Evolutionary conservation across 345 rosid species (phyloP).

Genomic region (Brassica juncea): DNA sequence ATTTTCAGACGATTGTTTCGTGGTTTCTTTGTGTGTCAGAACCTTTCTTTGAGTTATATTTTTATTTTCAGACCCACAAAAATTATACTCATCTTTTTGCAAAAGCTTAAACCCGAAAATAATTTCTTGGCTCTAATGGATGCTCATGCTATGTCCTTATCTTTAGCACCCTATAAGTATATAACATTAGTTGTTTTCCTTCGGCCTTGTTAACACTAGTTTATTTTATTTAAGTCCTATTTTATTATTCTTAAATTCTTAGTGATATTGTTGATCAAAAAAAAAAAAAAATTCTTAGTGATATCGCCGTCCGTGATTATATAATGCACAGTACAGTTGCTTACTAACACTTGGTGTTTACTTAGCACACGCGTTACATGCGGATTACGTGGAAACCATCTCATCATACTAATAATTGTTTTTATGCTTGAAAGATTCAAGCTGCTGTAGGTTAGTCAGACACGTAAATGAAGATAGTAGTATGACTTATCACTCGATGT

Average conservation of each 20-base stretch:
- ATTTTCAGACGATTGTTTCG: constrained; percentile 11
- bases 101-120: background rate
- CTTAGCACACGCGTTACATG: background rate
- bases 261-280: background rate
- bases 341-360: background rate
- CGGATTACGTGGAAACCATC: background rate
- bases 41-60: background rate
- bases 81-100: background rate
- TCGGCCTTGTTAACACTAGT: background rate
- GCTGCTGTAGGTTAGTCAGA: background rate
- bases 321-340: background rate
- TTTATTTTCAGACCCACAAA: background rate
- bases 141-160: background rate
- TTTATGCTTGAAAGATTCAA: background rate
- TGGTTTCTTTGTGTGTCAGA: constrained; percentile 3
- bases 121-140: background rate
- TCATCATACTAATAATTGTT: background rate
- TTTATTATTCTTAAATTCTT: background rate
- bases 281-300: background rate
- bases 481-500: background rate
- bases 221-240: background rate
- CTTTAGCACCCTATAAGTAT: background rate
- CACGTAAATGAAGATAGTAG: background rate
- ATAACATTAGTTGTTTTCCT: background rate
- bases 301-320: background rate